A percentile compares a stretch with the other conserved stretches of the same genome.
These are phyloP conservation scores for Colletotrichum sp. DNA, from an alignment of 2,329 filamentous ascomycete genomes.

Conservation along the genomic window DNA sequence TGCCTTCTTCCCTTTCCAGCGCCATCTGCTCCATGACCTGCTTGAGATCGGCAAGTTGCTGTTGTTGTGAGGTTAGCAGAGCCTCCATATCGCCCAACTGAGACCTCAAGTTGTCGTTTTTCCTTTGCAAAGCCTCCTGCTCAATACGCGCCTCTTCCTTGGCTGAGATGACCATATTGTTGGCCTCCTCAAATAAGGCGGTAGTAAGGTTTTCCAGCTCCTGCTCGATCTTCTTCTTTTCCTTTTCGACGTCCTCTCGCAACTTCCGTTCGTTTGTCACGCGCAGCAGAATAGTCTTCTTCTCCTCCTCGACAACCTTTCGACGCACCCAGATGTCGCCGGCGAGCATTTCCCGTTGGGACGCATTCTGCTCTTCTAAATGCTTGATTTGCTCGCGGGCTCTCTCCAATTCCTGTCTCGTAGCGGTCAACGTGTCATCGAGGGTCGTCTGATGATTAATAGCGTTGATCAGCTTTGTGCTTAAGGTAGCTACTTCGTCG, in stretches of 20 bases:
- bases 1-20: slow-evolving; percentile 74
- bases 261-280: slow-evolving; percentile 70
- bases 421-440: slow-evolving; percentile 84
- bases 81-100: slow-evolving; percentile 88
- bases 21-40: slow-evolving; percentile 88
- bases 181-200: slow-evolving; percentile 96
- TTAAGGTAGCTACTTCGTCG: slow-evolving; percentile 85
- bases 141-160: slow-evolving; percentile 89
- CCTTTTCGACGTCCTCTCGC: slow-evolving; percentile 71
- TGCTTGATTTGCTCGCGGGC: slow-evolving; percentile 70
- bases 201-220: slow-evolving; percentile 91
- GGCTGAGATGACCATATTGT: slow-evolving; percentile 94
- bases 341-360: slow-evolving; percentile 74
- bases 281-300: slow-evolving; percentile 60
- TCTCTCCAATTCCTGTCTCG: slow-evolving; percentile 81
- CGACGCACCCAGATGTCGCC: slow-evolving; percentile 79
- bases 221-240: slow-evolving; percentile 88
- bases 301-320: slow-evolving; percentile 76
- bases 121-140: slow-evolving; percentile 79
- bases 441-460: slow-evolving; percentile 95
- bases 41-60: slow-evolving; percentile 91
- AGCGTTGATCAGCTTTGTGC: slow-evolving; percentile 94
- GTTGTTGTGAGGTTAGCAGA: slow-evolving; percentile 87
- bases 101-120: slow-evolving; percentile 84
- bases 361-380: slow-evolving; percentile 69